These are phyloP conservation scores for Teunomyces aglyptinius DNA, from an alignment of 805 yeast genomes.

Conservation along the genomic window DNA sequence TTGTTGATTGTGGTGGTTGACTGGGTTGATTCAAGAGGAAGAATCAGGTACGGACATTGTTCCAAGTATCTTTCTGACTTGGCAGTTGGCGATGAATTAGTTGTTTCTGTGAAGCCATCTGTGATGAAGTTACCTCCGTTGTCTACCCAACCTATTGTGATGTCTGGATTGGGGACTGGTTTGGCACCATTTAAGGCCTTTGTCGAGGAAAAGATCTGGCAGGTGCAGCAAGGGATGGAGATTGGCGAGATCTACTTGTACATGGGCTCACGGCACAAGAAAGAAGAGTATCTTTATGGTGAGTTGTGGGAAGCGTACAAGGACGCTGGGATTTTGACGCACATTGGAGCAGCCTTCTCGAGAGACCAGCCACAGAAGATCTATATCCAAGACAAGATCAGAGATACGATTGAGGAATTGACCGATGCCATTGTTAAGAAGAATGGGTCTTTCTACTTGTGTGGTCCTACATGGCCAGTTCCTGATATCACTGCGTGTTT, in stretches of 20 bases:
- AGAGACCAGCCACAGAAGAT: conserved; percentile 95
- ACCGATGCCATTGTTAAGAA: conserved; percentile 75
- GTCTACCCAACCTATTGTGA: conserved; percentile 84
- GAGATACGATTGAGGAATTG: conserved; percentile 69
- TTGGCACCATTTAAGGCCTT: conserved; percentile 98
- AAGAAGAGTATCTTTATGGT: conserved; percentile 93
- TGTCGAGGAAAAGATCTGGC: conserved; percentile 93
- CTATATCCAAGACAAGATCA: conserved; percentile 90
- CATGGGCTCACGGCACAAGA: conserved; percentile 92
- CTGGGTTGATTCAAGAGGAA: conserved; percentile 85
- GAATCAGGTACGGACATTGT: conserved; percentile 90
- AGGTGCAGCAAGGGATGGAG: conserved; percentile 79
- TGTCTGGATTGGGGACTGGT: conserved; percentile 98
- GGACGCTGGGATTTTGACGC: conserved; percentile 88
- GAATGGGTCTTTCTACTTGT: conserved; percentile 87
- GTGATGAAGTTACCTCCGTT: conserved; percentile 94
- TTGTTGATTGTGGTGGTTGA: conserved; percentile 92
- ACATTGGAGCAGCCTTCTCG: conserved; percentile 96
- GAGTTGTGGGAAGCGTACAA: conserved; percentile 96
- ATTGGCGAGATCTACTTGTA: conserved; percentile 87
- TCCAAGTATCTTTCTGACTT: conserved; percentile 86
- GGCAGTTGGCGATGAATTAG: conserved; percentile 76
- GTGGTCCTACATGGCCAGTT: conserved; percentile 99
- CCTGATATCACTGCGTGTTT: conserved; percentile 92
- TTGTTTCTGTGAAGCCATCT: conserved; percentile 93